Evolutionary conservation across 2,329 filamentous ascomycete genomes (phyloP), one percentile per base, ranked within the genome.

Genomic region (Didymella exigua): DNA sequence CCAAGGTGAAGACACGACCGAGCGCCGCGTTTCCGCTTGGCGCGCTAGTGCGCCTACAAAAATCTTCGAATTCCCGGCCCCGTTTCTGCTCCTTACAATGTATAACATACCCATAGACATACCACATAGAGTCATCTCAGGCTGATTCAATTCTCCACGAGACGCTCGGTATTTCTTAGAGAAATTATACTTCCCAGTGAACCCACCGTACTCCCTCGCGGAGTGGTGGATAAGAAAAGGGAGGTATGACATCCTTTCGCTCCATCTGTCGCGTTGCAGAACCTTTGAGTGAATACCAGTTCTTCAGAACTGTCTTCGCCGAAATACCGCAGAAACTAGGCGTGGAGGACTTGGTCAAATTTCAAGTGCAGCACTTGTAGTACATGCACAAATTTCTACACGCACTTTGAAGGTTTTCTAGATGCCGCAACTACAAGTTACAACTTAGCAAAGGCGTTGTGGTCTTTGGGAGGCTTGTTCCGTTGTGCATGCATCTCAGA

Each of bases 81-180:
- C 18, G 16, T 24, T 73, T 74, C 76, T 75, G 77, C 77, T 74
- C 75, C 77, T 79, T 83, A 50, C 48, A 93, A 90, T 91, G 87
- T 91, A 86, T 85, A n/a, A n/a, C 75, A 58, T 53, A 59, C 45
- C 43, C 29, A 41, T 65, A 67, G 91, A 88, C 26, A 89, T 88
- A 86, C 30, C 26, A 19, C 90, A 90, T 98, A 98, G 95, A 99
- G 95, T 99, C 95, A 96, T 93, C 93, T 89, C 89, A 87, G 86
- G 90, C 86, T 89, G 86, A 56, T 70, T 93, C 90, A 91, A 84
- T 98, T 85, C 89, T 91, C 92, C 87, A 90, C 91, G 81, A 90
- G 93, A 93, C 91, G 95, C 95, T 99, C 92, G 93, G 88, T 91
- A 92, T 90, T 90, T 89, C 93, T 89, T 91, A 96, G 90, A 89